Conservation (phyloP, 768 basidiomycete genomes). For the Auriculariales sp. region DNA sequence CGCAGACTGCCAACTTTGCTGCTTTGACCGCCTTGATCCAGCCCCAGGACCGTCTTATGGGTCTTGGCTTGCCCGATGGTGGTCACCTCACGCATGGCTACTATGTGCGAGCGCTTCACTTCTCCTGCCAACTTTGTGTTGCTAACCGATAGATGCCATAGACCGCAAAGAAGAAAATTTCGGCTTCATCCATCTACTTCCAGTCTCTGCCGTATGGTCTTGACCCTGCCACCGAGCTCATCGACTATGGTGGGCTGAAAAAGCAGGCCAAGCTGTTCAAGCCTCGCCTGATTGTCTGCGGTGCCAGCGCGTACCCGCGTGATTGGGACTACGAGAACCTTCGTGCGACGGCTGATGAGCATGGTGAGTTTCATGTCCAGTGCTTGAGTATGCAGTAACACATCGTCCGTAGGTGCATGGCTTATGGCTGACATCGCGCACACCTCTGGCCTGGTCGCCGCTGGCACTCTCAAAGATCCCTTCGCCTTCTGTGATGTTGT, state of each 20-base stretch:
- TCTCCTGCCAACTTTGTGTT: neutral
- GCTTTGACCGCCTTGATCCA: conserved; percentile 91
- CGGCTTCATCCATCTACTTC: conserved; percentile 99
- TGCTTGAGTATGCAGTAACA: no score
- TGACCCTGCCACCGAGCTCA: conserved; percentile 65
- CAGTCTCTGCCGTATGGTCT: conserved; percentile 92
- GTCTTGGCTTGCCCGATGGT: conserved; percentile 93
- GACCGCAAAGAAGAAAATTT: conserved; percentile 99
- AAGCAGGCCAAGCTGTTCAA: conserved; percentile 90
- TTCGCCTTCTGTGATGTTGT: conserved; percentile 97
- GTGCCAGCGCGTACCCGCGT: conserved; percentile 95
- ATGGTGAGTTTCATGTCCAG: no score
- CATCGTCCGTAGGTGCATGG: no score
- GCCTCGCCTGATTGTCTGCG: conserved; percentile 88
- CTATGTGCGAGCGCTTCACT: conserved; percentile 45
- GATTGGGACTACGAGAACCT: conserved; percentile 92
- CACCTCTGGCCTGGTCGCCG: conserved; percentile 89
- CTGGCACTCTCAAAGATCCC: conserved; percentile 76
- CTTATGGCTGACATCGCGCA: conserved; percentile 97
- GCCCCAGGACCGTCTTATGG: conserved; percentile 97
- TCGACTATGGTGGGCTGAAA: conserved; percentile 74
- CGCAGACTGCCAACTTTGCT: conserved; percentile 89
- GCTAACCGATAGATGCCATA: conserved; percentile 13
- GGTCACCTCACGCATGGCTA: conserved; percentile 96
- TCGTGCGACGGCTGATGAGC: conserved; percentile 66